Conservation (phyloP, 441 rosid species). For the Pelargonium citronellum region DNA sequence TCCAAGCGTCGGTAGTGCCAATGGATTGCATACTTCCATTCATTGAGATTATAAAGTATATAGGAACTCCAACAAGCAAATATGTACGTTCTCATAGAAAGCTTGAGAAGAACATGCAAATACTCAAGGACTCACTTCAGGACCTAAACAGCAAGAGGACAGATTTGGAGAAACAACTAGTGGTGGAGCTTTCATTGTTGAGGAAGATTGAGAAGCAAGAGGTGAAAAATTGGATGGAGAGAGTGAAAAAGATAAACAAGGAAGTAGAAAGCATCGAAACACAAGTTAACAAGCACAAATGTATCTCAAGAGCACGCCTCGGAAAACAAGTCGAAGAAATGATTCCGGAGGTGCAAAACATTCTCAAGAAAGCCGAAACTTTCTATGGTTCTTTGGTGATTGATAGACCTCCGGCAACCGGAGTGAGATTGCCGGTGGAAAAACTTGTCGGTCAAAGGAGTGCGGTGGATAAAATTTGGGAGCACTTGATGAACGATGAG, state of each 20-base stretch:
- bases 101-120: background rate
- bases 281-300: background rate
- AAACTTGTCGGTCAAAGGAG: background rate
- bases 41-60: background rate
- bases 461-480: background rate
- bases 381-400: background rate
- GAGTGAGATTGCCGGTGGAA: background rate
- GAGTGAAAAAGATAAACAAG: background rate
- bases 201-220: constrained; percentile 4
- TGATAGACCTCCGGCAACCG: background rate
- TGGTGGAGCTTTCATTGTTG: background rate
- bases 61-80: background rate
- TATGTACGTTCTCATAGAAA: background rate
- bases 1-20: too few species aligned
- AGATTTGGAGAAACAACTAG: background rate
- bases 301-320: background rate
- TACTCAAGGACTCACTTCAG: background rate
- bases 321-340: background rate
- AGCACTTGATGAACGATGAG: background rate
- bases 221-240: constrained; percentile 2
- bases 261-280: background rate
- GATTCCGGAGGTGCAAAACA: constrained; percentile 5
- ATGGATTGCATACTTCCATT: background rate
- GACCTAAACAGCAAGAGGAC: background rate
- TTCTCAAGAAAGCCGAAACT: background rate